Percentiles rank a stretch among this genome's conserved stretches.
phyloP scores from a whole-genome alignment of 1,284 basidiomycete genomes.

The Pyrrhoderma noxium region DNA sequence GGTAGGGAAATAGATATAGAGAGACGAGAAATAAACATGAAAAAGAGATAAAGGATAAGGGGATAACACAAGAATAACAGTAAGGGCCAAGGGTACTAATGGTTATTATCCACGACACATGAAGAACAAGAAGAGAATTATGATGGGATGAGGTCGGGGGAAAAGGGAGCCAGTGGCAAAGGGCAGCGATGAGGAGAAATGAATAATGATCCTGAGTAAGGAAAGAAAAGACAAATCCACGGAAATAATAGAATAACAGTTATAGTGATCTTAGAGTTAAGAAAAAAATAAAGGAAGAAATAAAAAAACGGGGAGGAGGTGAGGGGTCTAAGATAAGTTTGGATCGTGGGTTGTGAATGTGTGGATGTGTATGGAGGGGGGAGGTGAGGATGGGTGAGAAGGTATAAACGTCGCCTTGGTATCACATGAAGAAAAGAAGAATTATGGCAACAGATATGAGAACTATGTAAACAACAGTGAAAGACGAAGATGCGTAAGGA shows the following conservation, averaged over 20 bases:
- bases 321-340: neutral
- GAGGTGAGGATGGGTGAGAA: no score
- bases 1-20: no score
- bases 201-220: conserved; percentile 12
- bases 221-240: conserved; percentile 12
- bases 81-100: no score
- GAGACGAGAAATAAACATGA: no score
- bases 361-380: no score
- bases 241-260: conserved; percentile 8
- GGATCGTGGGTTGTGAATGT: no score
- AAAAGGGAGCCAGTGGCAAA: no score
- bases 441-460: neutral
- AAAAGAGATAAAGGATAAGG: no score
- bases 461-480: neutral
- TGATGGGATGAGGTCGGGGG: no score
- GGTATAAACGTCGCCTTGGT: neutral
- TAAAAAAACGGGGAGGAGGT: neutral
- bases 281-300: neutral
- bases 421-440: neutral
- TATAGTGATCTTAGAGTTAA: neutral
- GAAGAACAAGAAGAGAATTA: no score
- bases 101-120: no score
- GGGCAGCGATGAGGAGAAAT: conserved; percentile 10
- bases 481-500: neutral
- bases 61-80: no score